These are phyloP conservation scores for Beauveria asiatica DNA, from an alignment of 2,329 filamentous ascomycete species.

Conservation along the genomic window DNA sequence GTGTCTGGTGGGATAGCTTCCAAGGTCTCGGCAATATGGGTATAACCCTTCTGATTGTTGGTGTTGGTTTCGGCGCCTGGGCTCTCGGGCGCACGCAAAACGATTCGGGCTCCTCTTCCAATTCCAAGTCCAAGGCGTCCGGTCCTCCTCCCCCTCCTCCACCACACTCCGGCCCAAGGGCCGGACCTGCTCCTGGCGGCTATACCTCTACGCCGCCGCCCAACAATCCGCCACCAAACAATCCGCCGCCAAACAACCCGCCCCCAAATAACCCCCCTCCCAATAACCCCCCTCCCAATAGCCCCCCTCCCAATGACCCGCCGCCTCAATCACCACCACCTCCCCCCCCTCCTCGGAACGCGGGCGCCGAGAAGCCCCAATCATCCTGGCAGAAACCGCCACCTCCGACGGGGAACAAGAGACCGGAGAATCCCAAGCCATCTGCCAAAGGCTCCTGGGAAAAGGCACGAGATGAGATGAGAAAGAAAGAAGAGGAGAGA, in stretches of 20 bases:
- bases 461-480: slow-evolving; percentile 59
- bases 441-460: slow-evolving; percentile 51
- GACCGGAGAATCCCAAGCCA: slow-evolving; percentile 24
- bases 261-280: not conserved
- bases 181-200: slow-evolving; percentile 9
- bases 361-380: slow-evolving; percentile 1
- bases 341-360: slow-evolving; percentile 23
- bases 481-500: slow-evolving; percentile 55
- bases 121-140: slow-evolving; percentile 8
- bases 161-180: slow-evolving; percentile 25
- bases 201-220: slow-evolving; percentile 6
- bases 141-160: slow-evolving; percentile 16
- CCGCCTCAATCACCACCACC: slow-evolving; percentile 23
- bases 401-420: slow-evolving; percentile 10
- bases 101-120: slow-evolving; percentile 11
- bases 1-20: slow-evolving; percentile 63
- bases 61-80: slow-evolving; percentile 73
- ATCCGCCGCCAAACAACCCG: slow-evolving; percentile 2
- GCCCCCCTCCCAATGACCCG: slow-evolving; percentile 12
- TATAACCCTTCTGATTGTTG: slow-evolving; percentile 61
- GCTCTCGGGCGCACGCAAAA: slow-evolving; percentile 37
- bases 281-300: too few relatives aligned
- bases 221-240: slow-evolving; percentile 19
- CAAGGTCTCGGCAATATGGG: slow-evolving; percentile 65
- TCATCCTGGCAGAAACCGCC: slow-evolving; percentile 11